A percentile compares a stretch with the other conserved stretches of the same genome.
Conservation (phyloP, 345 rosid genomes). For the Corchorus olitorius region DNA sequence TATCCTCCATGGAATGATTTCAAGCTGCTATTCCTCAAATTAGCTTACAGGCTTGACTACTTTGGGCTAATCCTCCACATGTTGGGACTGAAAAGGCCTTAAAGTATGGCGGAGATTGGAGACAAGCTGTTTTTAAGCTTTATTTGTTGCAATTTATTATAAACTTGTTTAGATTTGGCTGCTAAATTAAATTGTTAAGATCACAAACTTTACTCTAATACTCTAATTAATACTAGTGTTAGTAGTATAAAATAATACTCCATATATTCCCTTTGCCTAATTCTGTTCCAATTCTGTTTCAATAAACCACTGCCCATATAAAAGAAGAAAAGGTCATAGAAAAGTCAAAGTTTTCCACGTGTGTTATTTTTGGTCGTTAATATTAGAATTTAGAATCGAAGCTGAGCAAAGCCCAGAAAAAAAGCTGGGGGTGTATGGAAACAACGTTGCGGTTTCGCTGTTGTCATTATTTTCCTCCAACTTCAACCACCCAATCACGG, state of each 20-base stretch:
- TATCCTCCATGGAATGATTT: conserved; percentile 84
- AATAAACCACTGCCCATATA: neutral
- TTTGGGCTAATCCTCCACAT: conserved; percentile 53
- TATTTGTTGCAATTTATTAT: neutral
- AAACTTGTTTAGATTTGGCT: too few relatives aligned
- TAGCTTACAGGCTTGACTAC: conserved; percentile 57
- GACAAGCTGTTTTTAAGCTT: neutral
- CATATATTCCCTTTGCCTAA: too few relatives aligned
- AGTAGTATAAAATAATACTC: too few relatives aligned
- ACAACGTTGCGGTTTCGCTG: neutral
- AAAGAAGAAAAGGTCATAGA: too few relatives aligned
- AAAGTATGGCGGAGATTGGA: neutral
- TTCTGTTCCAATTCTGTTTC: neutral
- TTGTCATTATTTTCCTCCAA: neutral
- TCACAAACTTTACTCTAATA: too few relatives aligned
- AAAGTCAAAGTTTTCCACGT: neutral
- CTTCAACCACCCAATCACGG: neutral
- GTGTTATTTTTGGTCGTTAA: too few relatives aligned
- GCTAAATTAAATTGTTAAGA: too few relatives aligned
- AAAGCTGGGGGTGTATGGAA: neutral
- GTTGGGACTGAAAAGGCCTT: conserved; percentile 51
- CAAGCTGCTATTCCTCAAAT: conserved; percentile 68
- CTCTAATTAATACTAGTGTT: too few relatives aligned
- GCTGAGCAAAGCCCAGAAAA: neutral
- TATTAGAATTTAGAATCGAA: neutral